Evolutionary conservation across 2,329 filamentous ascomycete genomes (phyloP), one percentile per base, ranked within the genome.

Genomic region (Alternaria panax): DNA sequence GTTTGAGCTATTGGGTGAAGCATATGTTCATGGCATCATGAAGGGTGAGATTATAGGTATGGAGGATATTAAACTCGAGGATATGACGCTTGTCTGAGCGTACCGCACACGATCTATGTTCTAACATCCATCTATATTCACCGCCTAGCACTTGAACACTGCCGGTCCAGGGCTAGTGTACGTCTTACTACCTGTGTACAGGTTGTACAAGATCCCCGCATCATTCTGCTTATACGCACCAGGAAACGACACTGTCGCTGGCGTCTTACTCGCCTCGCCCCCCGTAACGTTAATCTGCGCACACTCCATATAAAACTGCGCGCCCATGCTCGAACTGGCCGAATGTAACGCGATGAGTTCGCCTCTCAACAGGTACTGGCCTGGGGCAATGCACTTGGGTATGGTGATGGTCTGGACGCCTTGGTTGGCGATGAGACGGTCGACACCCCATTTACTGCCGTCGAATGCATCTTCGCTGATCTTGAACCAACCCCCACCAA

Each of bases 111-210:
- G 45, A 7, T 34, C 20, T 20, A 32, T 20, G 22, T 18, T 38
- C 24, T 40, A n/a, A n/a, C n/a, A n/a, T n/a, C n/a, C n/a, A n/a
- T n/a, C n/a, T n/a, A n/a, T n/a, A n/a, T n/a, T n/a, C n/a, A n/a
- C n/a, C n/a, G n/a, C n/a, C 62, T 76, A 85, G 70, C 84, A 86
- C 38, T 72, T 80, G 63, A 86, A 84, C 5, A 85, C 73, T 1
- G 77, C 70, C 34, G 84, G 84, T 0, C 84, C 84, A 0, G 84
- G 84, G 18, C 83, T 77, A 3, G 74, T 82, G 56, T 86, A 85
- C 11, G 75, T 73, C 65, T 70, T 67, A 51, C 65, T 60, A 4
- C 66, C 70, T 8, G 51, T 65, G 45, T 76, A 76, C 32, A 77
- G 40, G 18, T 74, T 76, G 36, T 69, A 68, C 57, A 74, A 24